A percentile compares a stretch with the other conserved stretches of the same genome.
Conservation (phyloP, 371 early-diverging fungal genomes). For the Syncephalastrum monosporum region DNA sequence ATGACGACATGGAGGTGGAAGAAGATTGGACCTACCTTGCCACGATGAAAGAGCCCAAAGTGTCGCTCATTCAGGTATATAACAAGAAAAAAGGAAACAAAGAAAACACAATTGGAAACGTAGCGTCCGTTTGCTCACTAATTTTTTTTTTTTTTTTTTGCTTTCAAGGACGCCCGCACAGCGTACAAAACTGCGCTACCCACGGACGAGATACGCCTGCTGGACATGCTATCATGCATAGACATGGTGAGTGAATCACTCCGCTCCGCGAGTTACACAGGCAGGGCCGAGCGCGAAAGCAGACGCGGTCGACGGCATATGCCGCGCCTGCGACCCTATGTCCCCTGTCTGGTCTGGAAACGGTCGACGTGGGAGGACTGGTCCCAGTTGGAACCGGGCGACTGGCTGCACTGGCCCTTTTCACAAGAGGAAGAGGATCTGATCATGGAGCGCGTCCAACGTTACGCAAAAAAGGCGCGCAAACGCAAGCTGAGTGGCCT, state of each 20-base stretch:
- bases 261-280: not conserved
- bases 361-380: conserved; percentile 47
- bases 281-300: conserved; percentile 1
- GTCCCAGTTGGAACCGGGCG: conserved; percentile 34
- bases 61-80: not conserved
- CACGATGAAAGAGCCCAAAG: too few relatives aligned
- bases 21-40: conserved; percentile 7
- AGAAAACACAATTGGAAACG: not conserved
- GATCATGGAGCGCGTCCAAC: not conserved
- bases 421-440: conserved; percentile 12
- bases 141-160: not conserved
- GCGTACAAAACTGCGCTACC: not conserved
- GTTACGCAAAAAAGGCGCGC: not conserved
- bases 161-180: too few relatives aligned
- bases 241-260: not conserved
- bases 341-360: conserved; percentile 31
- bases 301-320: not conserved
- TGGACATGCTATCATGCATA: not conserved
- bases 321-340: conserved; percentile 22
- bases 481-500: not conserved
- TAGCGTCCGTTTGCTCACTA: not conserved
- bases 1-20: not conserved
- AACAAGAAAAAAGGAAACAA: not conserved
- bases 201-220: not conserved
- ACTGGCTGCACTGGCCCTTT: conserved; percentile 40